Evolutionary conservation across 176 grass and related monocot genomes (phyloP).

Genomic region (Musa schizocarpa): DNA sequence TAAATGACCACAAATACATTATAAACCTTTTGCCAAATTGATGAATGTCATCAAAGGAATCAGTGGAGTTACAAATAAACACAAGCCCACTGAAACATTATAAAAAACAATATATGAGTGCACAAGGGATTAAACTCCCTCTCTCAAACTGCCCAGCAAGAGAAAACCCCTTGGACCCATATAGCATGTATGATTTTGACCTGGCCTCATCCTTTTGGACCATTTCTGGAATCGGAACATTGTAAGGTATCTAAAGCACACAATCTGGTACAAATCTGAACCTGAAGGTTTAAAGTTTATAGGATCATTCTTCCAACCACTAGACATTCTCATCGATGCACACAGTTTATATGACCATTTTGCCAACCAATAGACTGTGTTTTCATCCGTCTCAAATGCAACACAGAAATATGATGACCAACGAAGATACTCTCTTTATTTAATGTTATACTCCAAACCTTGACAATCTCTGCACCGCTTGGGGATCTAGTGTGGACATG

Average conservation of each 20-base stretch:
- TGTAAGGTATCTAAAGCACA: too few relatives aligned
- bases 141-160: not conserved
- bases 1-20: slow-evolving; percentile 12
- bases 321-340: not conserved
- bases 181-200: not conserved
- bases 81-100: slow-evolving; percentile 34
- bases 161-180: not conserved
- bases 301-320: not conserved
- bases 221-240: not conserved
- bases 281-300: too few relatives aligned
- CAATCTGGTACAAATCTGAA: not conserved
- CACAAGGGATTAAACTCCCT: slow-evolving; percentile 7
- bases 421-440: not conserved
- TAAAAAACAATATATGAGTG: slow-evolving; percentile 13
- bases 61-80: slow-evolving; percentile 39
- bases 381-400: slow-evolving; percentile 17
- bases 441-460: slow-evolving; percentile 46
- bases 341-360: not conserved
- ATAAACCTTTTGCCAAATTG: slow-evolving; percentile 26
- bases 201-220: not conserved
- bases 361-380: not conserved
- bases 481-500: slow-evolving; percentile 62
- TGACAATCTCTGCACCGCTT: slow-evolving; percentile 53
- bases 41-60: slow-evolving; percentile 8
- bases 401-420: slow-evolving; percentile 9